Conservation (phyloP, 2,329 filamentous ascomycete genomes). For the Monilinia laxa region DNA sequence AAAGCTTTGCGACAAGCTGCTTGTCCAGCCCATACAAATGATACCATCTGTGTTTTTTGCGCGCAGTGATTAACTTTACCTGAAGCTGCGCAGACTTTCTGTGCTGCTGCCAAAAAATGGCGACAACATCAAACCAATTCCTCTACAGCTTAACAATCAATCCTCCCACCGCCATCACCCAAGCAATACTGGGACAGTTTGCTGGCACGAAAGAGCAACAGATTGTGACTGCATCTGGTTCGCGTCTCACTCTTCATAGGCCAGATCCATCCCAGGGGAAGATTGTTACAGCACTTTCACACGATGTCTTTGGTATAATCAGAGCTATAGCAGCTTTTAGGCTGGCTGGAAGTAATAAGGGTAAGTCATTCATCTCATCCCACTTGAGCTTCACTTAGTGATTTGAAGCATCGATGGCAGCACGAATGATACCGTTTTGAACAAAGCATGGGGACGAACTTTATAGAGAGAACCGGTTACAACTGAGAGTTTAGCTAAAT, state of each 20-base stretch:
- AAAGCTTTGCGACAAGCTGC: conserved; percentile 31
- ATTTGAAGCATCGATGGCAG: conserved; percentile 62
- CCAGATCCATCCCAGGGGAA: conserved; percentile 84
- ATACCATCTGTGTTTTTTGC: conserved; percentile 27
- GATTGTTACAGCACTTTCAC: conserved; percentile 80
- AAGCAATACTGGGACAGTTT: conserved; percentile 93
- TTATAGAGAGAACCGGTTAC: conserved; percentile 23
- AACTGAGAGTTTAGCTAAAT: conserved; percentile 35
- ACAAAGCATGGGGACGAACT: conserved; percentile 28
- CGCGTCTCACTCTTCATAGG: conserved; percentile 81
- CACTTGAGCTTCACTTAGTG: conserved; percentile 65
- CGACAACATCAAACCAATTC: conserved; percentile 97
- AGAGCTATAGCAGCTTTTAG: conserved; percentile 85
- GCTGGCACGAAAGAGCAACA: conserved; percentile 96
- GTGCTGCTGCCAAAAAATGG: conserved; percentile 58
- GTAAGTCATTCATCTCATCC: conserved; percentile 59
- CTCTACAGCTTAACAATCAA: conserved; percentile 97
- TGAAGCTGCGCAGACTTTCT: conserved; percentile 36
- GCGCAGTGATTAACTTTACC: conserved; percentile 14
- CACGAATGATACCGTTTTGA: conserved; percentile 41
- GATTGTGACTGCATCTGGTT: conserved; percentile 90
- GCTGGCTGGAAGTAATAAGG: conserved; percentile 91
- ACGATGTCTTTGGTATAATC: conserved; percentile 96
- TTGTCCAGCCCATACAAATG: conserved; percentile 28
- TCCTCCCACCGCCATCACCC: conserved; percentile 82